Conservation (phyloP, 257 asterid species). For the Ocimum tenuiflorum region DNA sequence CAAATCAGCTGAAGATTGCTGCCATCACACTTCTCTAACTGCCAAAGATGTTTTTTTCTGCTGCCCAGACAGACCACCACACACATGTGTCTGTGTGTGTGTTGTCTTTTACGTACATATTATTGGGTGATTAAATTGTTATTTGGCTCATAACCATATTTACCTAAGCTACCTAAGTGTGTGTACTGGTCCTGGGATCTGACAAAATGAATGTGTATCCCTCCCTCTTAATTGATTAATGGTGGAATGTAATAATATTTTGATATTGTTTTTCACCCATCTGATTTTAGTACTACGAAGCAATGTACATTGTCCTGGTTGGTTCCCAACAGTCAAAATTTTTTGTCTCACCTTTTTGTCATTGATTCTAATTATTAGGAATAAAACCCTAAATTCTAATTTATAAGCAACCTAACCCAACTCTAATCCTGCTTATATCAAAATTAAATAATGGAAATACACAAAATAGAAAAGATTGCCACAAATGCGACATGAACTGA, state of each 20-base stretch:
- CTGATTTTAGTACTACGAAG: not conserved
- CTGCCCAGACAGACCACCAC: not conserved
- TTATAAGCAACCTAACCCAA: too few species aligned
- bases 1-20: conserved; percentile 32
- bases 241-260: not conserved
- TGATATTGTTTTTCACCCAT: not conserved
- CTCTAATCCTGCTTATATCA: too few species aligned
- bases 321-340: not conserved
- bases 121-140: not conserved
- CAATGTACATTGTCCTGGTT: not conserved
- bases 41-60: conserved; percentile 12
- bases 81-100: not conserved
- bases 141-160: too few species aligned
- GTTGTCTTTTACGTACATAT: not conserved
- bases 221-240: not conserved
- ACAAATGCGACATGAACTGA: too few species aligned
- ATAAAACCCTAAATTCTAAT: not conserved
- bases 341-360: not conserved
- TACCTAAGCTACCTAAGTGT: too few species aligned
- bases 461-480: too few species aligned
- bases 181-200: not conserved
- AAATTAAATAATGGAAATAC: too few species aligned
- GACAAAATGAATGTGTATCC: not conserved
- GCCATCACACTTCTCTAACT: conserved; percentile 12
- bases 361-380: not conserved